These are phyloP conservation scores for Hondaea fermentalgiana DNA, from an alignment of 108 stramenopile species.

Conservation along the genomic window DNA sequence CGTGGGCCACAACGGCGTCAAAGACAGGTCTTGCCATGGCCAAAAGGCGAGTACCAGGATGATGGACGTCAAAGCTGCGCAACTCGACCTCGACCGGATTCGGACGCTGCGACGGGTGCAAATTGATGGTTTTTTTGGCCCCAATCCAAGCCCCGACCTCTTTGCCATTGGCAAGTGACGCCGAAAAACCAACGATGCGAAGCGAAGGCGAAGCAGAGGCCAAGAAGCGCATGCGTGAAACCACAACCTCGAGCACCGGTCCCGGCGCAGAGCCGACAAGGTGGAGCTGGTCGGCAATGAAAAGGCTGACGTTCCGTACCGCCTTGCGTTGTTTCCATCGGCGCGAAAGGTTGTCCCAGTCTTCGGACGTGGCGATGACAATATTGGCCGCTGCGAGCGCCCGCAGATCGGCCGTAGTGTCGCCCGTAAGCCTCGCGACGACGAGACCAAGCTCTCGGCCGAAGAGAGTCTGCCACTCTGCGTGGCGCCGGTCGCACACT, in stretches of 20 bases:
- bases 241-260: conserved; percentile 82
- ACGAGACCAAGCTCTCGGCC: conserved; percentile 58
- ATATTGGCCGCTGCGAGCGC: conserved; percentile 62
- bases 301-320: conserved; percentile 74
- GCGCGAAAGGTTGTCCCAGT: conserved; percentile 84
- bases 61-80: conserved; percentile 83
- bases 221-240: conserved; percentile 91
- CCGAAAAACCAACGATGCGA: conserved; percentile 82
- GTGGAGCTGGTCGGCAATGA: conserved; percentile 91
- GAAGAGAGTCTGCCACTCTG: conserved; percentile 72
- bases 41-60: conserved; percentile 75
- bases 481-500: conserved; percentile 33
- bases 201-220: conserved; percentile 30
- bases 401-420: conserved; percentile 73
- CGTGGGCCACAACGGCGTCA: conserved; percentile 60
- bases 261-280: conserved; percentile 72
- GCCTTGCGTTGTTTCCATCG: conserved; percentile 90
- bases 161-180: conserved; percentile 87
- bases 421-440: conserved; percentile 75
- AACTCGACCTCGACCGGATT: conserved; percentile 83
- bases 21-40: conserved; percentile 94
- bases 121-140: conserved; percentile 76
- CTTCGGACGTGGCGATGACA: conserved; percentile 67
- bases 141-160: conserved; percentile 98
- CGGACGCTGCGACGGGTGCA: conserved; percentile 83